Conservation (phyloP, 345 rosid genomes). For the Gossypium mustelinum region DNA sequence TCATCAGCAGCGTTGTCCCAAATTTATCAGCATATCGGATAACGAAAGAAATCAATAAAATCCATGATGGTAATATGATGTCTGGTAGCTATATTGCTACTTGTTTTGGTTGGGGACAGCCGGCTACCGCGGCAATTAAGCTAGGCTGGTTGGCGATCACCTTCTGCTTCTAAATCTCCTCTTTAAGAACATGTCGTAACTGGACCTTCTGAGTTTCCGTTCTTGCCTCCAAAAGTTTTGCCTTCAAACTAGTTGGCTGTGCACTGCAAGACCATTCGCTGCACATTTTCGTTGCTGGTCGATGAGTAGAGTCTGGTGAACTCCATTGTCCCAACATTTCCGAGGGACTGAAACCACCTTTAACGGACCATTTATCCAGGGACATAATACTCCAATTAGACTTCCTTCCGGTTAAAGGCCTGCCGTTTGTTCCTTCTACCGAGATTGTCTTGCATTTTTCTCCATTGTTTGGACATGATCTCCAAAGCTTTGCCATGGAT, state of each 20-base stretch:
- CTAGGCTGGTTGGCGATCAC: constrained; percentile 11
- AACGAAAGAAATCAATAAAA: not conserved
- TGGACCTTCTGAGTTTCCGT: constrained; percentile 80
- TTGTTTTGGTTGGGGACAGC: constrained; percentile 15
- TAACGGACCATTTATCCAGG: constrained; percentile 58
- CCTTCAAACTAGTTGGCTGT: constrained; percentile 80
- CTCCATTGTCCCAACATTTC: constrained; percentile 74
- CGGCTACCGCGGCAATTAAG: constrained; percentile 10
- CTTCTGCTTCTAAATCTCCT: constrained; percentile 43
- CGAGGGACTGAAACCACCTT: constrained; percentile 53
- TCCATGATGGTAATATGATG: not conserved
- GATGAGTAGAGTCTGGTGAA: constrained; percentile 66
- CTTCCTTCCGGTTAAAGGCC: constrained; percentile 69
- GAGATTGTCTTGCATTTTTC: constrained; percentile 64
- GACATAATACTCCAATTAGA: constrained; percentile 55
- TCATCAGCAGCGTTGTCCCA: not conserved
- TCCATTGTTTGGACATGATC: constrained; percentile 49
- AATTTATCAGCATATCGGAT: not conserved
- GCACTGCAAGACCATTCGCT: constrained; percentile 85
- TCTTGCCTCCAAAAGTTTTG: constrained; percentile 86
- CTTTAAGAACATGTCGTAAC: constrained; percentile 79
- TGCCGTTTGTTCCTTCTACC: constrained; percentile 57
- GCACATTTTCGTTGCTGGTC: constrained; percentile 69
- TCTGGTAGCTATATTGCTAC: not conserved
- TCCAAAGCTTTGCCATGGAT: constrained; percentile 76